Conservation (phyloP, 306 rosid species). For the Prunus salicina region DNA sequence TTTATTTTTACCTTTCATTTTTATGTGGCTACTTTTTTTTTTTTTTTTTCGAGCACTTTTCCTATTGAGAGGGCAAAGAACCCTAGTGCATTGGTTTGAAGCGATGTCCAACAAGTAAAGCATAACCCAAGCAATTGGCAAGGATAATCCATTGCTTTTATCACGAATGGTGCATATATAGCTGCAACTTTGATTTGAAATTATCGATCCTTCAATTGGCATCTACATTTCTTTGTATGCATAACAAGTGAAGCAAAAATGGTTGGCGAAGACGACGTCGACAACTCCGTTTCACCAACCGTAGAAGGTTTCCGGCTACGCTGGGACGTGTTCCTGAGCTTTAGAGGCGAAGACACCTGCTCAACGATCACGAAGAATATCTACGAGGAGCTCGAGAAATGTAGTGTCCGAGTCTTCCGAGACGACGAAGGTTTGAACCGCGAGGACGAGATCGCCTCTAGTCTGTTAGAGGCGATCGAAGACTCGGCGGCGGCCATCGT, state of each 20-base stretch:
- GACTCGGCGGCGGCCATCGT: constrained; percentile 56
- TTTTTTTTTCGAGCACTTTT: too few relatives aligned
- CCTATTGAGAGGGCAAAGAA: too few relatives aligned
- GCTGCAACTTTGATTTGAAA: too few relatives aligned
- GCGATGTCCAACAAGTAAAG: too few relatives aligned
- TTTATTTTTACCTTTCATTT: too few relatives aligned
- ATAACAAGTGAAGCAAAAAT: neutral
- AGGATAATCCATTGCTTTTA: too few relatives aligned
- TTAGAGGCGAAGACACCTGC: constrained; percentile 49
- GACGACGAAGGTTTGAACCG: constrained; percentile 44
- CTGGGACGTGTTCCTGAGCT: constrained; percentile 61
- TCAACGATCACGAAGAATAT: constrained; percentile 21
- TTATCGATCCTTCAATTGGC: neutral
- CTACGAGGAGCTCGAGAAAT: constrained; percentile 24
- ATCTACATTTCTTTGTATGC: neutral
- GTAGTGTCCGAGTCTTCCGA: constrained; percentile 39
- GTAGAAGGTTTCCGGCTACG: constrained; percentile 41
- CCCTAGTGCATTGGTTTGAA: too few relatives aligned
- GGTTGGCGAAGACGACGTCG: constrained; percentile 8
- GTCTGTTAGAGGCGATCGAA: constrained; percentile 49
- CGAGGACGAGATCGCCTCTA: constrained; percentile 39
- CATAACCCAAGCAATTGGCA: too few relatives aligned
- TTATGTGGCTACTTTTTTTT: too few relatives aligned
- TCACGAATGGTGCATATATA: too few relatives aligned
- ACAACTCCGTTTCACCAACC: constrained; percentile 2